These are phyloP conservation scores for Mycena vitilis DNA, from an alignment of 768 basidiomycete genomes.

Conservation along the genomic window DNA sequence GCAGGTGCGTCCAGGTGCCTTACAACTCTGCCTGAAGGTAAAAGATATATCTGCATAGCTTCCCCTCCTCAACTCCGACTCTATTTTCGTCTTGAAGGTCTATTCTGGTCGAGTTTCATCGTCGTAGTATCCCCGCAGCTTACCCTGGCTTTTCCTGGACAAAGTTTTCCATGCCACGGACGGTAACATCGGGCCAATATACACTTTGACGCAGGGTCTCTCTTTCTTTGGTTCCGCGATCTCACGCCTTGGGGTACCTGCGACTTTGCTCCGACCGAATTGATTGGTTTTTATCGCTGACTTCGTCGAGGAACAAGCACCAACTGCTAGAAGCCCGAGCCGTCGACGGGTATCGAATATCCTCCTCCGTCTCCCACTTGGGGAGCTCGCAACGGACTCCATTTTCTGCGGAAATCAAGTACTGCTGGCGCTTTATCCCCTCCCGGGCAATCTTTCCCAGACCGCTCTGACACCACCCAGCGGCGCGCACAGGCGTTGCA, in stretches of 20 bases:
- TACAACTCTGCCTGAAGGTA: too few species aligned
- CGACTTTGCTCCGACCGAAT: neutral
- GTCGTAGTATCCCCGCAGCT: neutral
- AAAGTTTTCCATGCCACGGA: neutral
- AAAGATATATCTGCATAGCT: too few species aligned
- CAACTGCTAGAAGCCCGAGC: too few species aligned
- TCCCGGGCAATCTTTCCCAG: neutral
- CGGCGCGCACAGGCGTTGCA: neutral
- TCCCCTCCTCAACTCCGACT: too few species aligned
- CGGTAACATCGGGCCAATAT: neutral
- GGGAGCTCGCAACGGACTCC: neutral
- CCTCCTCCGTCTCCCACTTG: too few species aligned
- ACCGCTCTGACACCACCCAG: neutral
- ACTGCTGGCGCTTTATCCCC: slow-evolving; percentile 3
- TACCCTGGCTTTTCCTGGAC: neutral
- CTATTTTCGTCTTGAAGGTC: neutral
- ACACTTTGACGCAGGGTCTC: neutral
- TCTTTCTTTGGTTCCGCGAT: neutral
- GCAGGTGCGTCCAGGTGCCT: too few species aligned
- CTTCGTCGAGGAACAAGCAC: neutral
- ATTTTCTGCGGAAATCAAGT: neutral
- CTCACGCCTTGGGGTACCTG: neutral
- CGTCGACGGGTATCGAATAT: too few species aligned
- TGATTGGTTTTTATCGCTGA: too few species aligned
- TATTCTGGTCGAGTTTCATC: neutral